phyloP scores from a whole-genome alignment of 2,329 filamentous ascomycete genomes.

The Furcasterigmium furcatum region DNA sequence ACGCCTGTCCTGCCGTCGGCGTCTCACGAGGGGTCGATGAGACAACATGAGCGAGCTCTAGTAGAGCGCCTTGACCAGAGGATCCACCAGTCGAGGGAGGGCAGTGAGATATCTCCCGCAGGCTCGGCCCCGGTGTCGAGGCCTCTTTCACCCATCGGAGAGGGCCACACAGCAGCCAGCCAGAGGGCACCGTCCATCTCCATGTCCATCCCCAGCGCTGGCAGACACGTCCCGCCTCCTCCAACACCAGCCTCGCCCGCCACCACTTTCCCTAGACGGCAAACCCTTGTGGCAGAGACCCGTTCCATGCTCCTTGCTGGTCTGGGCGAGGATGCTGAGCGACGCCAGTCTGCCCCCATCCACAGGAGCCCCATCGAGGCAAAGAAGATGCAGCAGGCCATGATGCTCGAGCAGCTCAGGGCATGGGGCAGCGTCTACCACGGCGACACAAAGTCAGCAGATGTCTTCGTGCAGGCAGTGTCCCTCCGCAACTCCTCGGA shows the following conservation, averaged over 20 bases:
- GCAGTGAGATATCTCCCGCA: conserved; percentile 7
- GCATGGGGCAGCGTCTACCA: conserved; percentile 38
- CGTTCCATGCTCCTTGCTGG: conserved; percentile 25
- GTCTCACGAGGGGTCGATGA: conserved; percentile 26
- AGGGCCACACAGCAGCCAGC: conserved; percentile 2
- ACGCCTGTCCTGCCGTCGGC: conserved; percentile 26
- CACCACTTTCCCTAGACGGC: conserved; percentile 12
- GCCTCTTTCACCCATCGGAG: conserved; percentile 9
- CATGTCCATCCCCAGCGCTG: conserved; percentile 5
- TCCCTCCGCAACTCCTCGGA: conserved; percentile 31
- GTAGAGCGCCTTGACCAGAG: conserved; percentile 27
- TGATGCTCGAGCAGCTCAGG: conserved; percentile 28
- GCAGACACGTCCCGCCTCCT: conserved; percentile 7
- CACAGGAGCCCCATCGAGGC: conserved; percentile 4
- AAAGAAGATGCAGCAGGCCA: conserved; percentile 6
- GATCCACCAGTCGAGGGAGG: conserved; percentile 12
- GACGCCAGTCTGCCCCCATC: conserved; percentile 19
- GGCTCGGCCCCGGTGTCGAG: conserved; percentile 7
- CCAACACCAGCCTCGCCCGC: conserved; percentile 12
- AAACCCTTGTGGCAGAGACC: conserved; percentile 23
- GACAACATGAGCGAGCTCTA: conserved; percentile 29
- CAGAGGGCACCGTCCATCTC: conserved; percentile 1
- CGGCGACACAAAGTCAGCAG: conserved; percentile 35
- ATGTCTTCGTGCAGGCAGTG: conserved; percentile 41
- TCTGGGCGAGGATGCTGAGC: conserved; percentile 14